These are phyloP conservation scores for Tricharina praecox DNA, from an alignment of 495 filamentous ascomycete genomes.

Conservation along the genomic window DNA sequence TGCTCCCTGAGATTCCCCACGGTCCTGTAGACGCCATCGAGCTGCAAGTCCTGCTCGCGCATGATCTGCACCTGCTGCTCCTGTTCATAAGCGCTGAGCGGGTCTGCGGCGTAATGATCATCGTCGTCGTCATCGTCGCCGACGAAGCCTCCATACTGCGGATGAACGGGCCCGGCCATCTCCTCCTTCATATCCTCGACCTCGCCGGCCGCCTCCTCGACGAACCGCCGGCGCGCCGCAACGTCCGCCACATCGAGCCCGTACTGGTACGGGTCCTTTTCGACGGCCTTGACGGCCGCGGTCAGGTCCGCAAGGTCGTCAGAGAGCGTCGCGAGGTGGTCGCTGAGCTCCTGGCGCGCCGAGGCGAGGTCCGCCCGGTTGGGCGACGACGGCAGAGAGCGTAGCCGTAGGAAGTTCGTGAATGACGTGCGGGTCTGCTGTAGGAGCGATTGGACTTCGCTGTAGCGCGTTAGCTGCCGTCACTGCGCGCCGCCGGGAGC, in stretches of 20 bases:
- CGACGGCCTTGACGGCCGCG: constrained; percentile 72
- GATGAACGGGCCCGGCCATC: constrained; percentile 32
- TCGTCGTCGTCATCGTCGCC: constrained; percentile 31
- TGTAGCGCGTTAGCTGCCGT: constrained; percentile 26
- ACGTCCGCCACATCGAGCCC: constrained; percentile 77
- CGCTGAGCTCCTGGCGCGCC: constrained; percentile 65
- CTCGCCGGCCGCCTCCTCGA: constrained; percentile 77
- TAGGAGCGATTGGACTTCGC: constrained; percentile 73
- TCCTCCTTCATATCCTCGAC: constrained; percentile 78
- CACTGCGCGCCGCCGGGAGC: background rate
- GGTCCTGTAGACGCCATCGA: constrained; percentile 83
- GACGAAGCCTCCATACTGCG: constrained; percentile 28
- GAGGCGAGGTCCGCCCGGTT: constrained; percentile 71
- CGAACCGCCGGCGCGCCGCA: constrained; percentile 57
- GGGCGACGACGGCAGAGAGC: constrained; percentile 49
- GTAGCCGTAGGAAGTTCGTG: constrained; percentile 89
- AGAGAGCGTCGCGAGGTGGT: constrained; percentile 55
- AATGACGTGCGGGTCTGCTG: constrained; percentile 67
- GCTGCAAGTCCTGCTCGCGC: constrained; percentile 82
- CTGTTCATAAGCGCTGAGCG: constrained; percentile 80
- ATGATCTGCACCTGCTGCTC: constrained; percentile 81
- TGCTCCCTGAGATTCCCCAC: constrained; percentile 78
- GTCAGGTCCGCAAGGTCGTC: constrained; percentile 80
- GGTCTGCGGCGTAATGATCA: constrained; percentile 34
- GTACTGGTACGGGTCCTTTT: constrained; percentile 71